phyloP scores from a whole-genome alignment of 352 stramenopile genomes.

The Stephanocyclus meneghinianus region DNA sequence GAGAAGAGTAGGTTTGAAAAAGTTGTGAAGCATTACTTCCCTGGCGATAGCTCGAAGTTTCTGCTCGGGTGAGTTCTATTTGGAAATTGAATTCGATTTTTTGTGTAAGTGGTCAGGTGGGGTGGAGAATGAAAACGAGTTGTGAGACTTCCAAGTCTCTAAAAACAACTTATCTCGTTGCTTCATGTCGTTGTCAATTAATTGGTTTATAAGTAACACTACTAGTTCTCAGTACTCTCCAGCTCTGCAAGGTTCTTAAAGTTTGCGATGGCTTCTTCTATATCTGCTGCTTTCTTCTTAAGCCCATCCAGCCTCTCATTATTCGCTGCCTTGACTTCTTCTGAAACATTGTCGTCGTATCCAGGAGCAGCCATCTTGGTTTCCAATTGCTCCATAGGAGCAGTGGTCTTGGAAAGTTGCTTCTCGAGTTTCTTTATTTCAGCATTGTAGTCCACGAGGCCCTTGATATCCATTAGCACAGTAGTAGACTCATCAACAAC shows the following conservation, averaged over 20 bases:
- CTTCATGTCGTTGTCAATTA: not conserved
- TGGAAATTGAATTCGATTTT: not conserved
- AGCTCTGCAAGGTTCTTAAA: constrained; percentile 68
- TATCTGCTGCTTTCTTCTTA: constrained; percentile 76
- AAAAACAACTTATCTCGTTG: too few relatives aligned
- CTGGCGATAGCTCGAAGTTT: constrained; percentile 47
- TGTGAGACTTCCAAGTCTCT: not conserved
- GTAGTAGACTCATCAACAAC: constrained; percentile 90
- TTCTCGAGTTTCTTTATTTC: constrained; percentile 85
- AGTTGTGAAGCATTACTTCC: constrained; percentile 44
- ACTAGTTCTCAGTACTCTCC: constrained; percentile 42
- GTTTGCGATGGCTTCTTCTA: constrained; percentile 79
- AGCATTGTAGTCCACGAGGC: constrained; percentile 83
- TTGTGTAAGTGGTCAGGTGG: not conserved
- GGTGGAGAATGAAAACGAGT: not conserved
- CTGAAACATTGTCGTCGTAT: constrained; percentile 77
- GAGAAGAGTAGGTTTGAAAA: constrained; percentile 40
- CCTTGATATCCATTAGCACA: constrained; percentile 85
- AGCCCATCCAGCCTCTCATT: constrained; percentile 70
- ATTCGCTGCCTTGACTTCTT: constrained; percentile 74
- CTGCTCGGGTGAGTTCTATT: not conserved
- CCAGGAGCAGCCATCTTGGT: constrained; percentile 70
- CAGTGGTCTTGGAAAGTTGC: constrained; percentile 64
- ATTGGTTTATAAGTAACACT: not conserved
- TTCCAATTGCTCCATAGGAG: constrained; percentile 60